phyloP scores from a whole-genome alignment of 2,329 filamentous ascomycete genomes.

The Penicillium sp. region DNA sequence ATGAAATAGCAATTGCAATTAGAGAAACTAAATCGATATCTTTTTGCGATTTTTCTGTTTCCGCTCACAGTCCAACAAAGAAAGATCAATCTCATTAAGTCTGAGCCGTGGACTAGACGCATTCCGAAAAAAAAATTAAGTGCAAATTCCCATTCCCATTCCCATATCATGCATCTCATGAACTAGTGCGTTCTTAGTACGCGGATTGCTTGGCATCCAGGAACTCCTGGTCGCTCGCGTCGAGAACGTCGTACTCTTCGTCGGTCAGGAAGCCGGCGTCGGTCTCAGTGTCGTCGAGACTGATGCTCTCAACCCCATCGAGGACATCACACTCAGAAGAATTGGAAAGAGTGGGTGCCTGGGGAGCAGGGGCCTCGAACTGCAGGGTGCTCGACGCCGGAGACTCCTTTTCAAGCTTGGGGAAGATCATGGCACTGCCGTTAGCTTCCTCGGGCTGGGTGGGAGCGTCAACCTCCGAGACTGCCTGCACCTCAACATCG shows the following conservation, averaged over 20 bases:
- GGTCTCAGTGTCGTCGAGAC: slow-evolving; percentile 51
- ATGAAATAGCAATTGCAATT: slow-evolving; percentile 15
- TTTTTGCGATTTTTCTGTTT: slow-evolving; percentile 14
- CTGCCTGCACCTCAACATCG: slow-evolving; percentile 69
- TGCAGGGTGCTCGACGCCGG: slow-evolving; percentile 78
- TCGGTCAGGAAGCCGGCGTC: slow-evolving; percentile 88
- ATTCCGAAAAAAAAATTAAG: slow-evolving; percentile 11
- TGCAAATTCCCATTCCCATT: slow-evolving; percentile 20
- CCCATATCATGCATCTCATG: slow-evolving; percentile 16
- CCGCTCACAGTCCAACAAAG: slow-evolving; percentile 2
- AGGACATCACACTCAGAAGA: slow-evolving; percentile 52
- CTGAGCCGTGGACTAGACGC: slow-evolving; percentile 21
- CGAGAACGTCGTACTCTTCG: slow-evolving; percentile 96
- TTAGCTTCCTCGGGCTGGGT: slow-evolving; percentile 39
- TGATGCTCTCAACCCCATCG: slow-evolving; percentile 61
- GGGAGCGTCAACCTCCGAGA: slow-evolving; percentile 23
- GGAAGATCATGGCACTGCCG: slow-evolving; percentile 87
- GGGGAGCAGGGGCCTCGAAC: slow-evolving; percentile 33
- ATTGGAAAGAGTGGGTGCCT: slow-evolving; percentile 42
- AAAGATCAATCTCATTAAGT: slow-evolving; percentile 17
- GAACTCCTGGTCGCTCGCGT: slow-evolving; percentile 89
- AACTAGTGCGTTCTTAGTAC: slow-evolving; percentile 6
- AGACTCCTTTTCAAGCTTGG: slow-evolving; percentile 92
- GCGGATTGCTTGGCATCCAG: slow-evolving; percentile 49
- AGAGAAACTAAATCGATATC: slow-evolving; percentile 12